Base-by-base conservation (phyloP, 1,139 yeast species). In the Sugiyamaella xylanicola region DNA sequence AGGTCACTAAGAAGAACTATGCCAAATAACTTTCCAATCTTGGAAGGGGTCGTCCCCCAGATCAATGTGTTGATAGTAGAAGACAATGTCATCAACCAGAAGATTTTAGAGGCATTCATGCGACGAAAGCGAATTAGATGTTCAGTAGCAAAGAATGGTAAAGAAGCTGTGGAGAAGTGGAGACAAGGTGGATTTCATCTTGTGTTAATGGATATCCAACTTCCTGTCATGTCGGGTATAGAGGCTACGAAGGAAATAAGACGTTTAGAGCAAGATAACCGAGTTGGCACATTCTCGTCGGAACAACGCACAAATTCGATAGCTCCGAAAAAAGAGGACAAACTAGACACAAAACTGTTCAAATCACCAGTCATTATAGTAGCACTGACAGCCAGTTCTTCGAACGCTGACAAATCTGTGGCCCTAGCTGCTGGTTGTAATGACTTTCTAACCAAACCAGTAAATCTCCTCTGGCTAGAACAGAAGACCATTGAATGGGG, bases 351-450 rank as follows among this genome's bases (percentile, higher is more conserved):
- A 47, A 73, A 77, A 11, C 72, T 80, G 16, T 89, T 91, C 72
- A 77, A 90, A 61, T 87, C 96, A 0, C 98, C 99, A 0, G 97
- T 93, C 22, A 93, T 93, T 56, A 92, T 93, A 55, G 99, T 93
- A 35, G 99, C 99, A 0, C 75, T 93, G 54, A 93, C 99, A 1
- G 99, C 99, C 0, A 85, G 93, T 11, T 87, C 95, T 17, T 81
- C 95, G 19, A 83, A 87, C n/a, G 85, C 86, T 22, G 98, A 92
- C 72, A 84, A 88, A 68, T 86, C 90, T 61, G 90, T 89, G 66
- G 99, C 99, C 0, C 77, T 93, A 59, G 87, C 95, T 46, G 97
- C 98, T 1, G 99, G 99, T 46, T 93, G 99, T 73, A 93, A 93
- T 68, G 99, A 93, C 71, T 93, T 87, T 72, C 76, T 93, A 64